Evolutionary conservation across 306 rosid genomes (phyloP).

Genomic region (Adenanthera pavonina): DNA sequence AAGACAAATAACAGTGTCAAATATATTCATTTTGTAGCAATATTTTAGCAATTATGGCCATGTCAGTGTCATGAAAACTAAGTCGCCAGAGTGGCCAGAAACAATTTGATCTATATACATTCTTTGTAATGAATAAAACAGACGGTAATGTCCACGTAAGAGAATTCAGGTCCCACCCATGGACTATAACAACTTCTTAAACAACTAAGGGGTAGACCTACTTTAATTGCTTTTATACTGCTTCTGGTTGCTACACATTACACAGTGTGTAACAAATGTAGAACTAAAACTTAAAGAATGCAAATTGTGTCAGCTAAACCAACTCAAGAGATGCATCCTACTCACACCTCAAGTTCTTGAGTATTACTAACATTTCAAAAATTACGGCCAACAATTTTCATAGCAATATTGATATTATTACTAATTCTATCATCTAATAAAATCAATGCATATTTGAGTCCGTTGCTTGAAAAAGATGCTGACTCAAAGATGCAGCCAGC

Average conservation of each 20-base stretch:
- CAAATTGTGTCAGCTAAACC: slow-evolving; percentile 18
- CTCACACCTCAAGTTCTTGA: slow-evolving; percentile 7
- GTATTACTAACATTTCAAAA: slow-evolving; percentile 19
- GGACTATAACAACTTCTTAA: not conserved
- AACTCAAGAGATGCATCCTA: slow-evolving; percentile 34
- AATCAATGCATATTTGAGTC: not conserved
- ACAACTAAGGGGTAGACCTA: slow-evolving; percentile 1
- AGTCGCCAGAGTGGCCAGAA: slow-evolving; percentile 5
- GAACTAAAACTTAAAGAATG: not conserved
- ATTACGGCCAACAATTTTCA: not conserved
- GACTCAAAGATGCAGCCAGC: not conserved
- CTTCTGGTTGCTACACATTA: not conserved
- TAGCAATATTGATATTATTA: not conserved
- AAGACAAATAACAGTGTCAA: not conserved
- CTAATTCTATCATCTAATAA: slow-evolving; percentile 9
- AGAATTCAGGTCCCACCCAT: not conserved
- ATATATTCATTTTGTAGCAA: not conserved
- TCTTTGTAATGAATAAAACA: not conserved
- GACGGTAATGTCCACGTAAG: not conserved
- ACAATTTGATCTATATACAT: not conserved
- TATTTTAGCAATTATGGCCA: not conserved
- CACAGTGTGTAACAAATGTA: not conserved
- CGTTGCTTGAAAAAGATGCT: not conserved
- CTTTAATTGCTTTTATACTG: not conserved
- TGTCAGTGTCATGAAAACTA: not conserved